These are phyloP conservation scores for Polyporus tsugae DNA, from an alignment of 1,284 basidiomycete genomes.

Conservation along the genomic window DNA sequence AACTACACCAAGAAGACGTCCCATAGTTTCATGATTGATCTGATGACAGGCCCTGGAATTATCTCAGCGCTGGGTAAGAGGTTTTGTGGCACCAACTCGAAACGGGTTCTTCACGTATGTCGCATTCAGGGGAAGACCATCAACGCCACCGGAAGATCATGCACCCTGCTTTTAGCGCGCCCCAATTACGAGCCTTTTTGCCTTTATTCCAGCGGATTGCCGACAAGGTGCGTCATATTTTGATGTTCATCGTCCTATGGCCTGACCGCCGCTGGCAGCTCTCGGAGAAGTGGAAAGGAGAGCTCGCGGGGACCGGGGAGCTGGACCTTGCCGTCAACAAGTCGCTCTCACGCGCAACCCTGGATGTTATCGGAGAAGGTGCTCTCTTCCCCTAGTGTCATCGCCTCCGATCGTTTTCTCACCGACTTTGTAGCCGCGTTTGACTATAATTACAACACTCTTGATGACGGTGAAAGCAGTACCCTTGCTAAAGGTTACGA, in stretches of 20 bases:
- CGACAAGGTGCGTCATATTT: constrained; percentile 24
- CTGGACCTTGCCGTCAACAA: constrained; percentile 22
- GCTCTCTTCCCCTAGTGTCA: background rate
- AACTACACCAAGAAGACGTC: constrained; percentile 34
- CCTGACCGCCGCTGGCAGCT: constrained; percentile 19
- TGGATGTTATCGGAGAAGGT: constrained; percentile 45
- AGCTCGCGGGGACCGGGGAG: constrained; percentile 13
- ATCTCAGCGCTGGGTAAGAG: constrained; percentile 31
- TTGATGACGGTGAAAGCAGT: constrained; percentile 37
- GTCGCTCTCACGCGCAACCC: constrained; percentile 40
- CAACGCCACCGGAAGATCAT: constrained; percentile 43
- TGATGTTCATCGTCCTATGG: too few relatives aligned
- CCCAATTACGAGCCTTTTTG: constrained; percentile 34
- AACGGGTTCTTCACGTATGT: background rate
- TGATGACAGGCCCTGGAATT: constrained; percentile 34
- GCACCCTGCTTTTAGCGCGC: constrained; percentile 39
- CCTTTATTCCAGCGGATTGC: constrained; percentile 34
- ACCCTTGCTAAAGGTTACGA: constrained; percentile 38
- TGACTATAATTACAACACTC: constrained; percentile 40
- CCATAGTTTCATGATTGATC: constrained; percentile 19
- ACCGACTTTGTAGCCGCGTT: constrained; percentile 37
- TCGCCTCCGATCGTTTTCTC: background rate
- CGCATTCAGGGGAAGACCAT: constrained; percentile 32
- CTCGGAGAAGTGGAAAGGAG: constrained; percentile 31
- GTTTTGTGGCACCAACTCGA: background rate